Percentiles rank a stretch among this genome's conserved stretches.
phyloP scores from a whole-genome alignment of 805 yeast genomes.

The Suhomyces vadensis region DNA sequence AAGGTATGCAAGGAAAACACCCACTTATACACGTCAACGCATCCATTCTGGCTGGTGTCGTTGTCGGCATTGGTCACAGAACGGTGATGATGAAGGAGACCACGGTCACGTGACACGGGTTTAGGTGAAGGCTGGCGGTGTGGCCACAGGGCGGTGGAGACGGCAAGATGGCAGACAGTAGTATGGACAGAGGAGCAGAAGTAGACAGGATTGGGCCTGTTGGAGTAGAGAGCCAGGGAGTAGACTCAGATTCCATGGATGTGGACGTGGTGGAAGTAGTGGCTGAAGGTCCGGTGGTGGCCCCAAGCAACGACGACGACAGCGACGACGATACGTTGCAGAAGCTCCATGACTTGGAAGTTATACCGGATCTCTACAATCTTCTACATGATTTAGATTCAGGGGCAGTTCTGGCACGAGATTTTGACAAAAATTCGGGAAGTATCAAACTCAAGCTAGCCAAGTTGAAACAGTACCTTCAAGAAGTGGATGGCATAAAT shows the following conservation, averaged over 20 bases:
- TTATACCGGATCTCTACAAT: constrained; percentile 39
- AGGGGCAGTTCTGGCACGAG: constrained; percentile 41
- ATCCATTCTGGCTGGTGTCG: constrained; percentile 20
- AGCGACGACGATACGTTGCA: constrained; percentile 15
- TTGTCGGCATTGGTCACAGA: not conserved
- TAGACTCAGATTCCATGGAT: not conserved
- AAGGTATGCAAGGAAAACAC: constrained; percentile 50
- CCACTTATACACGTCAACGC: constrained; percentile 20
- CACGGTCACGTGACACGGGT: not conserved
- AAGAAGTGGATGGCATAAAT: constrained; percentile 45
- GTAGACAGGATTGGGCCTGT: not conserved
- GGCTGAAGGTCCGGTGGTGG: not conserved
- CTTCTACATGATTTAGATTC: constrained; percentile 35
- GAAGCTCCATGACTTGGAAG: constrained; percentile 31
- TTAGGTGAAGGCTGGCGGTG: not conserved
- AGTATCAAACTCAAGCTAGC: constrained; percentile 43
- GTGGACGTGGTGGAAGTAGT: not conserved
- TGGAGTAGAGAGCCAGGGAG: not conserved
- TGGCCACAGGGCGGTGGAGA: not conserved
- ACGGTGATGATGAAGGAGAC: not conserved
- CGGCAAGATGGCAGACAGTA: not conserved
- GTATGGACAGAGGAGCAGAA: not conserved
- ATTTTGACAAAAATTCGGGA: constrained; percentile 47
- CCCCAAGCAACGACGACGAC: not conserved
- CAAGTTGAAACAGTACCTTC: constrained; percentile 35